Base-by-base conservation (phyloP, 1,284 basidiomycete species). In the Malassezia japonica region DNA sequence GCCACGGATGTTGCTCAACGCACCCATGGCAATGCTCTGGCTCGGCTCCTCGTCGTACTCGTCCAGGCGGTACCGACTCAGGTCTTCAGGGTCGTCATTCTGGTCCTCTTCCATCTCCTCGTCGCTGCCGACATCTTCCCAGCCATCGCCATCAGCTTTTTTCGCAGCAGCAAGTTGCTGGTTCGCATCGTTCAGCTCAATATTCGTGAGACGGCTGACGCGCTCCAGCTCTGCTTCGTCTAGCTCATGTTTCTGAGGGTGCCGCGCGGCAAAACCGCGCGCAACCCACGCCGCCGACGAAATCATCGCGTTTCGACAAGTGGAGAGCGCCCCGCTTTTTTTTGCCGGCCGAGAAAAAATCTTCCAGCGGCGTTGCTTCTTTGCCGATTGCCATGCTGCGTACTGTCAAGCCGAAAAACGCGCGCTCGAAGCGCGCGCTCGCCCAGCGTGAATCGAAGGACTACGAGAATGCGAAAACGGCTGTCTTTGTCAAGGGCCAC, bases 1-100 rank as follows among this genome's bases (percentile, higher is more conserved):
- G 5, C 92, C 91, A 72, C 94, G 94, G 75, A 98, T 88, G 70
- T 89, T 94, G 74, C 84, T 88, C 76, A 99, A 96, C 8, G 87
- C 86, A 15, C 91, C 91, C 71, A 81, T 78, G 41, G 55, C 45
- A 23, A 48, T 50, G 79, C 77, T 48, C 81, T 72, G 36, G 63
- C 77, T 51, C 77, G 79, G 80, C 63, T 95, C 89, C 37, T 95
- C 78, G 70, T 94, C 94, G 68, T 98, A 99, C 36, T 85, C 82
- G 70, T 98, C 91, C 57, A 98, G 76, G 60, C 92, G 85, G 75
- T 95, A 99, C 58, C 88, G 78, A 0, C 84, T 81, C n/a, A 99
- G 76, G 74, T 90, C 89, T 59, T 89, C 83, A 2, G 78, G 77
- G 68, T 72, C 46, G 51, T 61, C 29, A 64, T 64, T 53, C 21